A percentile compares a stretch with the other conserved stretches of the same genome.
Conservation (phyloP, 108 stramenopile genomes). For the Cyclostephanos tholiformis region DNA sequence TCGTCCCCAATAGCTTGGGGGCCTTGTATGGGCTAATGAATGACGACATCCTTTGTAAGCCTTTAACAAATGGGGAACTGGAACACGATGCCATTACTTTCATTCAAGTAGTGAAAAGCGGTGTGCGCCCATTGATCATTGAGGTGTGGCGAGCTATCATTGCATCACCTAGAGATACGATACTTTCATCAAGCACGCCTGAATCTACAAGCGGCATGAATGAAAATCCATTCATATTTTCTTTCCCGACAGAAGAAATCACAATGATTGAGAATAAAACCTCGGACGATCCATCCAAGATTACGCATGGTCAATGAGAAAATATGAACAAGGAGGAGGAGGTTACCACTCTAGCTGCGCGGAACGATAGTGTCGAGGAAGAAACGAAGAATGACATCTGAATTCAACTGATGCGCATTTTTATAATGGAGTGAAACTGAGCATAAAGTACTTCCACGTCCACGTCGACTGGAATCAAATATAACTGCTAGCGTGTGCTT, state of each 20-base stretch:
- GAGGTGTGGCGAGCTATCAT: conserved; percentile 23
- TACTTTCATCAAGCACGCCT: background rate
- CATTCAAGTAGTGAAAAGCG: conserved; percentile 4
- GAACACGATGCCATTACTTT: conserved; percentile 1
- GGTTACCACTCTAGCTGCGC: background rate
- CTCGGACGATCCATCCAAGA: background rate
- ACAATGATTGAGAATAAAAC: background rate
- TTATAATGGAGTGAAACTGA: no score
- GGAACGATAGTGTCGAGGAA: background rate
- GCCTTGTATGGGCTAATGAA: conserved; percentile 22
- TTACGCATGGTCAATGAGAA: background rate
- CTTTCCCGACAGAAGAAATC: background rate
- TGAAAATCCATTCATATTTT: conserved; percentile 13
- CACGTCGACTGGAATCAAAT: no score
- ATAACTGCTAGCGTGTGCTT: no score
- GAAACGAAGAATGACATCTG: background rate
- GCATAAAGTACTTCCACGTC: no score
- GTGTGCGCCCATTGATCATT: conserved; percentile 24
- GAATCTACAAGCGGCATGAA: background rate
- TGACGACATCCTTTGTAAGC: conserved; percentile 35
- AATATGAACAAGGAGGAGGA: background rate
- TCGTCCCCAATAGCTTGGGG: conserved; percentile 12
- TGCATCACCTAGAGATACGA: background rate
- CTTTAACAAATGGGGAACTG: conserved; percentile 17
- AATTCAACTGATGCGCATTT: background rate